Conservation (phyloP, 75 land plant genomes). For the Cryptomeria japonica region DNA sequence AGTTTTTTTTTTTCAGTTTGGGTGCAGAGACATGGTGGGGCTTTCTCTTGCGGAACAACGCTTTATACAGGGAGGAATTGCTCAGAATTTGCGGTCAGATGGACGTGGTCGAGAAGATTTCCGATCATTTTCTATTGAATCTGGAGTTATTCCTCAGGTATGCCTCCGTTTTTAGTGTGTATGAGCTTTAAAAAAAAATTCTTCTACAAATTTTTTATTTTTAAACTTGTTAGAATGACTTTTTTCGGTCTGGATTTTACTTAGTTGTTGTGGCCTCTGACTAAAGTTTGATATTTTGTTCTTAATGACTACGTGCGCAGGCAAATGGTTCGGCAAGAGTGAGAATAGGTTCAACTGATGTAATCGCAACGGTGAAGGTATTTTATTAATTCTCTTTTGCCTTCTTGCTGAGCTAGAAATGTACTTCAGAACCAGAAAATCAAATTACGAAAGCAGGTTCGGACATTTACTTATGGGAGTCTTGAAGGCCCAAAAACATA, state of each 20-base stretch:
- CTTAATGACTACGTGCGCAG: slow-evolving; percentile 25
- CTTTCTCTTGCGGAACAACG: slow-evolving; percentile 67
- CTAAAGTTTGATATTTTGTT: neutral
- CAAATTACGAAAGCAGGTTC: neutral
- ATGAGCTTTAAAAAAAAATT: neutral
- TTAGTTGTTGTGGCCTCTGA: neutral
- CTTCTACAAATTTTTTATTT: slow-evolving; percentile 7
- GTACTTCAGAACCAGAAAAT: neutral
- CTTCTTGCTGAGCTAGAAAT: neutral
- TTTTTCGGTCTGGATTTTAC: neutral
- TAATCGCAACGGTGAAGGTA: slow-evolving; percentile 94
- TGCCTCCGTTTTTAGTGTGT: neutral
- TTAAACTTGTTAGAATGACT: neutral
- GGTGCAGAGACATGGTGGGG: slow-evolving; percentile 46
- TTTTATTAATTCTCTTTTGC: neutral
- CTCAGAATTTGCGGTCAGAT: slow-evolving; percentile 80
- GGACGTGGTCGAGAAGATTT: slow-evolving; percentile 77
- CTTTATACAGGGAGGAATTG: slow-evolving; percentile 76
- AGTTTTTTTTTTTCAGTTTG: neutral
- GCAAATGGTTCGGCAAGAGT: slow-evolving; percentile 94
- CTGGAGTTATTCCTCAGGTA: slow-evolving; percentile 93
- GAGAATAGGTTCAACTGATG: slow-evolving; percentile 87
- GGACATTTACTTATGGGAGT: neutral
- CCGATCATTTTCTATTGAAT: slow-evolving; percentile 70
- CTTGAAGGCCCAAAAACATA: neutral